Evolutionary conservation across 495 filamentous ascomycete genomes (phyloP), one percentile per base, ranked within the genome.

Genomic region (Oleoguttula mirabilis): DNA sequence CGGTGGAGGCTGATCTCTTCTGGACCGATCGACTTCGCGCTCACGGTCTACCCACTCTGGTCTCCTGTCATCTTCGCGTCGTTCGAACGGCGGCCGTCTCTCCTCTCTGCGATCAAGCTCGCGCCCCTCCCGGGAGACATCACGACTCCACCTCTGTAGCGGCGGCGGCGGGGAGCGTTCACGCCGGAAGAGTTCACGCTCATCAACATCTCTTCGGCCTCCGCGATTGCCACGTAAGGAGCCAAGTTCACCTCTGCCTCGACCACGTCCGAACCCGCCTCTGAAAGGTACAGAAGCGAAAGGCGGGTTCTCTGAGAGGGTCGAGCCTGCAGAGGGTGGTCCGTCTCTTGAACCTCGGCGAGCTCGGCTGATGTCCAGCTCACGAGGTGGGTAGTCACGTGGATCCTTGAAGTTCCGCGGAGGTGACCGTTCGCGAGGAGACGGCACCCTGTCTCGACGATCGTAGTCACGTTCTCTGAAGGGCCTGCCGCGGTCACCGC

Each of bases 181-280:
- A 35, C 82, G 70, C 36, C 69, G 61, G 51, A 70, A 68, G 1
- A 57, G 45, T 21, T 77, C 72, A 32, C 79, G 71, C 33, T 84
- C 82, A 44, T 49, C 45, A 39, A 34, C 40, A n/a, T 23, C 21
- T n/a, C 45, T 32, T 12, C 45, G 25, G 31, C 39, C 45, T 10
- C 32, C 32, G 8, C 32, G 32, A 5, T 17, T 17, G 21, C 36
- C 48, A 23, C 56, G 48, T n/a, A n/a, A n/a, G 43, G 68, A 69
- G 28, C 80, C 78, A 72, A 74, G 81, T 36, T 82, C 79, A 3
- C 73, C 76, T 11, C 79, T 67, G 11, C 83, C 76, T 38, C 78
- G 70, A 5, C 72, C 79, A 10, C 58, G 25, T 24, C 76, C 72
- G 40, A 74, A 73, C 5, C 73, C 73, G 12, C 73, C 68, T 1